Evolutionary conservation across 2,329 filamentous ascomycete species (phyloP).

Genomic region (Colletotrichum sojae): DNA sequence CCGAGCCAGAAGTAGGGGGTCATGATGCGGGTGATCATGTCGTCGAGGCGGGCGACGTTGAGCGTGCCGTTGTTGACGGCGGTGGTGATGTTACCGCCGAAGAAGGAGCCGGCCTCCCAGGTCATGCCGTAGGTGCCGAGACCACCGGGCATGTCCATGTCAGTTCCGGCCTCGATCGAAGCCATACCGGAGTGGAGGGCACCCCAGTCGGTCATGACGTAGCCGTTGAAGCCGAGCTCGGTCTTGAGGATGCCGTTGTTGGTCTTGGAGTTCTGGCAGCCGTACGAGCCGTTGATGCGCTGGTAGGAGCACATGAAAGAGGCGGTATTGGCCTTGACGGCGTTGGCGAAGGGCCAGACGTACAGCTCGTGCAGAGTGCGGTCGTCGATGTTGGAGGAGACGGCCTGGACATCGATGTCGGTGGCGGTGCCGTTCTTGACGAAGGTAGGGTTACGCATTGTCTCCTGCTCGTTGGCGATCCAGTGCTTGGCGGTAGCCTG

Average conservation of each 20-base stretch:
- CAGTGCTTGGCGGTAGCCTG: slow-evolving; percentile 57
- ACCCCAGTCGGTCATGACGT: slow-evolving; percentile 61
- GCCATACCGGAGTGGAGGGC: slow-evolving; percentile 53
- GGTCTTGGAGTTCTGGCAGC: slow-evolving; percentile 64
- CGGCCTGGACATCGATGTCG: slow-evolving; percentile 46
- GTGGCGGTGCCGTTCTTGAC: slow-evolving; percentile 45
- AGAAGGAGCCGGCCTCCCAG: slow-evolving; percentile 55
- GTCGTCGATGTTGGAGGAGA: slow-evolving; percentile 68
- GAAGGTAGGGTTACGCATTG: slow-evolving; percentile 48
- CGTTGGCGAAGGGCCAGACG: slow-evolving; percentile 54
- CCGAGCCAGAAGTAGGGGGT: slow-evolving; percentile 65
- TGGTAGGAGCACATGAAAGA: slow-evolving; percentile 62
- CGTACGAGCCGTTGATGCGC: slow-evolving; percentile 63
- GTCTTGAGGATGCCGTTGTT: slow-evolving; percentile 65
- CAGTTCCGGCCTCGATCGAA: slow-evolving; percentile 61
- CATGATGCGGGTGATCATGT: slow-evolving; percentile 68
- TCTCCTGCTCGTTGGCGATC: slow-evolving; percentile 55
- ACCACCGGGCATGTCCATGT: slow-evolving; percentile 67
- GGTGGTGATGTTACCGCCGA: slow-evolving; percentile 60
- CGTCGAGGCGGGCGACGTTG: slow-evolving; percentile 56
- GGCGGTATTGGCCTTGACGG: slow-evolving; percentile 50
- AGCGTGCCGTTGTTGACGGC: slow-evolving; percentile 65
- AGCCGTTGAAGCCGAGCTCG: slow-evolving; percentile 65
- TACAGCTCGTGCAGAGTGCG: slow-evolving; percentile 70
- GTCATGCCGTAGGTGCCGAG: slow-evolving; percentile 50